These are phyloP conservation scores for Aspergillus bombycis DNA, from an alignment of 2,329 filamentous ascomycete genomes.

Conservation along the genomic window DNA sequence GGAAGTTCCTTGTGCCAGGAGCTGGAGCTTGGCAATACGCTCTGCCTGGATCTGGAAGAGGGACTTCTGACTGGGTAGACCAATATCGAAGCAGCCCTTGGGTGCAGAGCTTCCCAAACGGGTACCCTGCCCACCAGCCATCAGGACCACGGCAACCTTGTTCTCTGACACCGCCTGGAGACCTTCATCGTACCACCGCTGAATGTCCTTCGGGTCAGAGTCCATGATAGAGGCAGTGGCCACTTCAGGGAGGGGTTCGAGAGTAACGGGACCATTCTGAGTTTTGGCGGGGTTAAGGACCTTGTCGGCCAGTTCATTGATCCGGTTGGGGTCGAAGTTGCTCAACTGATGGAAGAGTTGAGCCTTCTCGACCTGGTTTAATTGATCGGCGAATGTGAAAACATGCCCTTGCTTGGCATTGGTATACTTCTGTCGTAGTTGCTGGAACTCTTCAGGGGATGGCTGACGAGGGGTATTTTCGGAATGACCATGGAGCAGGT, in stretches of 20 bases:
- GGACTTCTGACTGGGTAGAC: slow-evolving; percentile 87
- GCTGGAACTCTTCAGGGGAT: slow-evolving; percentile 66
- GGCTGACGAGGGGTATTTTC: slow-evolving; percentile 53
- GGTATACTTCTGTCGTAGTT: slow-evolving; percentile 72
- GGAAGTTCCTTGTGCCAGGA: slow-evolving; percentile 73
- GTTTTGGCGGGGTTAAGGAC: slow-evolving; percentile 75
- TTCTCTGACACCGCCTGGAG: slow-evolving; percentile 68
- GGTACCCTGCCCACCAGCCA: slow-evolving; percentile 97
- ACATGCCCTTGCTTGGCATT: slow-evolving; percentile 79
- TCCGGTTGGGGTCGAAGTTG: slow-evolving; percentile 78
- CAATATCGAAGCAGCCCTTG: slow-evolving; percentile 97
- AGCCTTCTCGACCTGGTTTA: slow-evolving; percentile 73
- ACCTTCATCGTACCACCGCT: slow-evolving; percentile 79
- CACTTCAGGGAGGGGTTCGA: slow-evolving; percentile 86
- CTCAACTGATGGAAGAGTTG: slow-evolving; percentile 79
- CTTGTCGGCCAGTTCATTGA: slow-evolving; percentile 83
- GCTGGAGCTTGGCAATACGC: slow-evolving; percentile 83
- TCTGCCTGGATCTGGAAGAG: slow-evolving; percentile 98
- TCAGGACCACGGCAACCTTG: slow-evolving; percentile 83
- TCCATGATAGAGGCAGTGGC: slow-evolving; percentile 91
- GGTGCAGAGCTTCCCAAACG: slow-evolving; percentile 90
- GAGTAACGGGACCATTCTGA: slow-evolving; percentile 54
- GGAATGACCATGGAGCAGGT: slow-evolving; percentile 46
- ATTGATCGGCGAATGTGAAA: slow-evolving; percentile 83
- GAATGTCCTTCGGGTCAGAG: slow-evolving; percentile 74